phyloP scores from a whole-genome alignment of 495 filamentous ascomycete genomes.

The Penicillium verhagenii region DNA sequence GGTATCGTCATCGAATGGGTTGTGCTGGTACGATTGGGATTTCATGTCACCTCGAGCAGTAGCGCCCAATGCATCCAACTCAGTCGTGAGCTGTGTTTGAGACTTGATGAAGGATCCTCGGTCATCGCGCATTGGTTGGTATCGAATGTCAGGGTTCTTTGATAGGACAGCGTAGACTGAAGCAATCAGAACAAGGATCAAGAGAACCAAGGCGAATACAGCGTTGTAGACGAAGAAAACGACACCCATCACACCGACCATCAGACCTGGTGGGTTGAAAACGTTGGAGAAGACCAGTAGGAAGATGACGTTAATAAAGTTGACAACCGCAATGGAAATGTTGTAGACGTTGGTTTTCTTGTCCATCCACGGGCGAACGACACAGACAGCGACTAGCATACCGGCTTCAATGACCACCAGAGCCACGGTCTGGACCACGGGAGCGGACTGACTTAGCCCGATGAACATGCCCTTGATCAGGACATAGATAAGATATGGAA shows the following conservation, averaged over 20 bases:
- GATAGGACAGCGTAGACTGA: constrained; percentile 79
- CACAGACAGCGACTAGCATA: constrained; percentile 73
- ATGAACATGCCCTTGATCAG: constrained; percentile 91
- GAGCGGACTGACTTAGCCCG: constrained; percentile 70
- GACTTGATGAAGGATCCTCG: constrained; percentile 98
- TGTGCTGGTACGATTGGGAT: constrained; percentile 58
- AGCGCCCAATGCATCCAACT: constrained; percentile 88
- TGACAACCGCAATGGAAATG: constrained; percentile 84
- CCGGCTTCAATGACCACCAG: constrained; percentile 82
- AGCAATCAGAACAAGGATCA: constrained; percentile 84
- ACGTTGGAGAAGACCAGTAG: constrained; percentile 80
- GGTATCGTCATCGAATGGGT: constrained; percentile 77
- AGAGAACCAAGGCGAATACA: constrained; percentile 77
- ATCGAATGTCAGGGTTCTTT: constrained; percentile 94
- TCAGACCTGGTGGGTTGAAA: constrained; percentile 81
- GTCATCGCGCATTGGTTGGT: constrained; percentile 96
- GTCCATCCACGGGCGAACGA: constrained; percentile 96
- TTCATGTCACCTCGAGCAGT: constrained; percentile 87
- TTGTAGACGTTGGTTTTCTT: constrained; percentile 98
- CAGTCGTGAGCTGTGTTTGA: constrained; percentile 81
- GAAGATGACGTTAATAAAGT: constrained; percentile 89
- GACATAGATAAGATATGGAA: constrained; percentile 76
- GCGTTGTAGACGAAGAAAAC: constrained; percentile 93
- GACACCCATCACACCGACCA: constrained; percentile 91
- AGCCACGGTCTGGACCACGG: constrained; percentile 80